These are phyloP conservation scores for Tephrocybe sp. DNA, from an alignment of 768 basidiomycete species.

Conservation along the genomic window DNA sequence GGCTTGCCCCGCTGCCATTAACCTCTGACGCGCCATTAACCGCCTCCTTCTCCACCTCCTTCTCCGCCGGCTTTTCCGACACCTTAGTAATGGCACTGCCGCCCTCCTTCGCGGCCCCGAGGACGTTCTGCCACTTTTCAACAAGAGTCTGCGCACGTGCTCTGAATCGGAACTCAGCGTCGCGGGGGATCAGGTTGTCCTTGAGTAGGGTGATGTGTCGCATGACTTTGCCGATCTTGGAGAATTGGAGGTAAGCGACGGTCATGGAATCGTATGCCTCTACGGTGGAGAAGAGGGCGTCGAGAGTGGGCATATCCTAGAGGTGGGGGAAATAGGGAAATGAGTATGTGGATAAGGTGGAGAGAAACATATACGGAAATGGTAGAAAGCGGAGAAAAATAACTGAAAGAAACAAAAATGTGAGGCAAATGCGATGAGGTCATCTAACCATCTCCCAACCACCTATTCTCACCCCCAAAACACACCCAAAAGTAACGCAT, in stretches of 20 bases:
- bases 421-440: background rate
- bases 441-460: no score
- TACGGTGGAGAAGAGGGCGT: conserved; percentile 66
- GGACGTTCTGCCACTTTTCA: conserved; percentile 56
- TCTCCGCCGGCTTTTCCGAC: background rate
- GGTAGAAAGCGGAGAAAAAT: background rate
- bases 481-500: no score
- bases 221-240: conserved; percentile 80
- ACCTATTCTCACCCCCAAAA: no score
- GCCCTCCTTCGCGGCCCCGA: conserved; percentile 22
- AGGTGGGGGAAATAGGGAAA: background rate
- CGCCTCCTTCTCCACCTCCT: background rate
- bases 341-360: background rate
- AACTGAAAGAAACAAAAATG: background rate
- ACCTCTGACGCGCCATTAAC: background rate
- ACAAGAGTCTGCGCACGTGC: conserved; percentile 63
- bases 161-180: conserved; percentile 56
- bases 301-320: conserved; percentile 71
- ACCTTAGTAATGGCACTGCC: background rate
- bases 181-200: conserved; percentile 51
- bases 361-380: background rate
- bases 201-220: conserved; percentile 64
- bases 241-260: conserved; percentile 71
- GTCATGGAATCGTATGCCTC: conserved; percentile 71
- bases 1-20: background rate